phyloP scores from a whole-genome alignment of 2,329 filamentous ascomycete genomes.

The Penicillium palitans region DNA sequence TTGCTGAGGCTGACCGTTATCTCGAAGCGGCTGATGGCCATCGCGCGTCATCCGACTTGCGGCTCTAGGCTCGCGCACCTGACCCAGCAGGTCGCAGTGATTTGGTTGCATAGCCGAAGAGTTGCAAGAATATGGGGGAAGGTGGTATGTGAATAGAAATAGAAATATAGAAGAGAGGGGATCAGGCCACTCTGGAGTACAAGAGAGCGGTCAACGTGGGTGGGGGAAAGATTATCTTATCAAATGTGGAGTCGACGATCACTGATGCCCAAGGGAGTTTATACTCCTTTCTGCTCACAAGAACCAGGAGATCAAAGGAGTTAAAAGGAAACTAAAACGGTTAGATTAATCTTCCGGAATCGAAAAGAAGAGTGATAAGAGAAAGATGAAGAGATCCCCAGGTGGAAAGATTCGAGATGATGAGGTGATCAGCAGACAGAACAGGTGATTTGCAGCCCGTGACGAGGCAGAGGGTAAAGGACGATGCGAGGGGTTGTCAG shows the following conservation, averaged over 20 bases:
- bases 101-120: constrained; percentile 41
- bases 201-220: constrained; percentile 29
- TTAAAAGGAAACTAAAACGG: neutral
- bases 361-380: neutral
- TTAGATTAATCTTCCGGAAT: too few species aligned
- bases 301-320: neutral
- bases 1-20: constrained; percentile 37
- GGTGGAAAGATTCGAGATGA: constrained; percentile 13
- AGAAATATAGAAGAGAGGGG: constrained; percentile 7
- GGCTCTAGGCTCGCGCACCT: constrained; percentile 36
- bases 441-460: constrained; percentile 29
- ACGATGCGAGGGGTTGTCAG: constrained; percentile 7
- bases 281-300: neutral
- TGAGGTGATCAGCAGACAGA: constrained; percentile 30
- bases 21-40: constrained; percentile 31
- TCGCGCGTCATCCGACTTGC: constrained; percentile 39
- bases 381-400: neutral
- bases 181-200: constrained; percentile 24
- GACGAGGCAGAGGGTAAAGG: constrained; percentile 14
- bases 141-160: constrained; percentile 3
- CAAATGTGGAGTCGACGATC: constrained; percentile 24
- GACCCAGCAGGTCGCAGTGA: constrained; percentile 41
- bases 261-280: constrained; percentile 23
- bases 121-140: neutral
- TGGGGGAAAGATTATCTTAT: constrained; percentile 26